These are phyloP conservation scores for Tylopilus subfusipes DNA, from an alignment of 768 basidiomycete genomes.

Conservation along the genomic window DNA sequence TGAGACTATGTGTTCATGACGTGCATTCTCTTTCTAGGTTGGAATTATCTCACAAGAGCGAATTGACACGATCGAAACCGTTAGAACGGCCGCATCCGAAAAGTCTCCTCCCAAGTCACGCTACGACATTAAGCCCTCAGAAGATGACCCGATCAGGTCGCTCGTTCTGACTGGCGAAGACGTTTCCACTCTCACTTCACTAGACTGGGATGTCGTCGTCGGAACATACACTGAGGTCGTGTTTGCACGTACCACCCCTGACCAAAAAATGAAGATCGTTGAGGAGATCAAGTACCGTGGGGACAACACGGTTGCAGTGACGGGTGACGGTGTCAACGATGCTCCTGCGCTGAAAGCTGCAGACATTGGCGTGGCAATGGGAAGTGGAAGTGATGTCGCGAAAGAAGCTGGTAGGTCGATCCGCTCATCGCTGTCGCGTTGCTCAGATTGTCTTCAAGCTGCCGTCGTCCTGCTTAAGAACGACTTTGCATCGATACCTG, in stretches of 20 bases:
- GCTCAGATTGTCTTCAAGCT: slow-evolving; percentile 23
- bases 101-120: slow-evolving; percentile 15
- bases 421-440: not conserved
- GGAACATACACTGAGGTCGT: slow-evolving; percentile 43
- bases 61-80: slow-evolving; percentile 33
- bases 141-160: slow-evolving; percentile 36
- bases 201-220: slow-evolving; percentile 39
- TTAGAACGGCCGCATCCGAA: slow-evolving; percentile 18
- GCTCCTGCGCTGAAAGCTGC: slow-evolving; percentile 49
- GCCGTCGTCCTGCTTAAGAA: slow-evolving; percentile 51
- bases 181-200: slow-evolving; percentile 32
- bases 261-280: slow-evolving; percentile 58
- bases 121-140: slow-evolving; percentile 33
- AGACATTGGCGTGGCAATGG: slow-evolving; percentile 56
- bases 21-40: slow-evolving; percentile 27
- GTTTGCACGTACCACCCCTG: slow-evolving; percentile 54
- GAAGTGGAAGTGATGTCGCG: slow-evolving; percentile 44
- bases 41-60: slow-evolving; percentile 41
- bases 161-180: slow-evolving; percentile 47
- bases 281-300: slow-evolving; percentile 48
- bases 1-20: not conserved
- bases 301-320: slow-evolving; percentile 48
- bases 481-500: slow-evolving; percentile 54
- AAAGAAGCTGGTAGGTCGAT: slow-evolving; percentile 47
- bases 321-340: slow-evolving; percentile 58